Percentiles rank a stretch among this genome's conserved stretches.
These are phyloP conservation scores for Hypoxylon sp. DNA, from an alignment of 2,329 filamentous ascomycete species.

Conservation along the genomic window DNA sequence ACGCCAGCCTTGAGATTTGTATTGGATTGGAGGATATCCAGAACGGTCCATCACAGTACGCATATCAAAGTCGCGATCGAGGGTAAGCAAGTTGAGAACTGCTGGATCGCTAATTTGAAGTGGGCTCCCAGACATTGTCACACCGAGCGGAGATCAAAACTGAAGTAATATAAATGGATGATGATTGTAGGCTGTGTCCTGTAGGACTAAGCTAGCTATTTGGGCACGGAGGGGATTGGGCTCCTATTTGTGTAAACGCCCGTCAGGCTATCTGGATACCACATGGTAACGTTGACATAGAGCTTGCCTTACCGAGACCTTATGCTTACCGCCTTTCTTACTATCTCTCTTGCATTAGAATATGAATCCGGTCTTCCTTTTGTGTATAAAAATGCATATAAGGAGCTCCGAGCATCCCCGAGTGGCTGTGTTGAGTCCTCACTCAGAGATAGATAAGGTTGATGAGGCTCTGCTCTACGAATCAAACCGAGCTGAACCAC, in stretches of 20 bases:
- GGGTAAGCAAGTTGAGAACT: constrained; percentile 15
- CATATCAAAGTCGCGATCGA: constrained; percentile 29
- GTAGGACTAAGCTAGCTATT: background rate
- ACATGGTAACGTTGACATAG: background rate
- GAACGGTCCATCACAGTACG: constrained; percentile 24
- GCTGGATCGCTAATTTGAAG: constrained; percentile 21
- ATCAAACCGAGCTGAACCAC: background rate
- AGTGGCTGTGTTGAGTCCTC: constrained; percentile 2
- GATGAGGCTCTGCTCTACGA: constrained; percentile 18
- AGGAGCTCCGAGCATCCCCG: background rate
- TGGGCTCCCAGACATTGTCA: constrained; percentile 26
- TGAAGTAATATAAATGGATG: background rate
- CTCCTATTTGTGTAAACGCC: constrained; percentile 9
- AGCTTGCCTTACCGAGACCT: background rate
- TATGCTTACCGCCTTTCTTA: constrained; percentile 6
- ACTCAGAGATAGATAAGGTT: background rate
- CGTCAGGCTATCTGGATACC: background rate
- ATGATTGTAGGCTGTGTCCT: background rate
- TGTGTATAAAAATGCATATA: constrained; percentile 10
- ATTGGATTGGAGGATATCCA: constrained; percentile 28
- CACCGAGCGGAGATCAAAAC: background rate
- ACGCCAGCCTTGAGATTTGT: constrained; percentile 25
- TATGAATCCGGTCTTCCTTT: constrained; percentile 4
- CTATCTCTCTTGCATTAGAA: too few species aligned
- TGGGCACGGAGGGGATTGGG: background rate